These are phyloP conservation scores for Calonectria hawksworthii DNA, from an alignment of 2,329 filamentous ascomycete genomes.

Conservation along the genomic window DNA sequence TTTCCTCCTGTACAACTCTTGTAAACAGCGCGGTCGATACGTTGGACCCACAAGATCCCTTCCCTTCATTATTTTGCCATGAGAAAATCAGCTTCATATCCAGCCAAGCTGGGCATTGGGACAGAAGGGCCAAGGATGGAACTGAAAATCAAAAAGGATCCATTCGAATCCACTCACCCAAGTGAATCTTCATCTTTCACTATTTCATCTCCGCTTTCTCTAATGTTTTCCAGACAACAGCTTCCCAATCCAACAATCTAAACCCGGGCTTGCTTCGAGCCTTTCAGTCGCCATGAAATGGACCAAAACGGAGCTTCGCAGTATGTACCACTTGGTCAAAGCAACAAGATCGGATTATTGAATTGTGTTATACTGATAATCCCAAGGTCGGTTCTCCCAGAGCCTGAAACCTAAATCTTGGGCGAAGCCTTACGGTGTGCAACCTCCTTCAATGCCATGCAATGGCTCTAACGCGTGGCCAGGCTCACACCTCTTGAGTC, in stretches of 20 bases:
- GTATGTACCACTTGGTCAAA: neutral
- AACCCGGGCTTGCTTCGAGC: neutral
- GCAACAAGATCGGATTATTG: neutral
- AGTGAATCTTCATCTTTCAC: neutral
- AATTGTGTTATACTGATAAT: neutral
- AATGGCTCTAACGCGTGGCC: neutral
- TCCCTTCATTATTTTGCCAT: neutral
- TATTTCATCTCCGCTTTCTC: no score
- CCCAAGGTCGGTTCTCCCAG: constrained; percentile 8
- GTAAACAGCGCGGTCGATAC: neutral
- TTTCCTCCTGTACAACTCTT: neutral
- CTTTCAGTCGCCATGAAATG: constrained; percentile 20
- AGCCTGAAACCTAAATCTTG: constrained; percentile 16
- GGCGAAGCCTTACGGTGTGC: constrained; percentile 22
- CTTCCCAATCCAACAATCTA: neutral
- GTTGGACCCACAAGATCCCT: neutral
- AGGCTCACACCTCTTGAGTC: constrained; percentile 20
- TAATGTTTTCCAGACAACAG: neutral
- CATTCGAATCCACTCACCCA: neutral
- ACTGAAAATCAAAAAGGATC: neutral
- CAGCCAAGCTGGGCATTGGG: neutral
- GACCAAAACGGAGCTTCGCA: constrained; percentile 25
- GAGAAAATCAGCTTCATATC: constrained; percentile 25
- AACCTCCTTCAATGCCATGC: neutral
- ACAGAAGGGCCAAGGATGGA: neutral